Conservation (phyloP, 345 rosid genomes). For the Noccaea bulbosa region DNA sequence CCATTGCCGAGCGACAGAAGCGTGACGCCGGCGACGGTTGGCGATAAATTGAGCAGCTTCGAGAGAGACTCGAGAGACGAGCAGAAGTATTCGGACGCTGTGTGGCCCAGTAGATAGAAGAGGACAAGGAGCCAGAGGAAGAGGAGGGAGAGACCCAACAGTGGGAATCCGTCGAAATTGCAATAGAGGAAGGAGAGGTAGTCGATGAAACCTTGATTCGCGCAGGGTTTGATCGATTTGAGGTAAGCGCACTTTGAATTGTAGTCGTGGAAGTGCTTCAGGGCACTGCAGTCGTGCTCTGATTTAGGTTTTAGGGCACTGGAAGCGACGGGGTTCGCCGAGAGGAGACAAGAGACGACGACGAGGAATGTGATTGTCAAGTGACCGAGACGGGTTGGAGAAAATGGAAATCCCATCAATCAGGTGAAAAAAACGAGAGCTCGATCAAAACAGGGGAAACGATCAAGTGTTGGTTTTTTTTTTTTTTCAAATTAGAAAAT, state of each 20-base stretch:
- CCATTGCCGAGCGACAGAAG: constrained; percentile 87
- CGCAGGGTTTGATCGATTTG: constrained; percentile 58
- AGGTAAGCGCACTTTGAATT: constrained; percentile 66
- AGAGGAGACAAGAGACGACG: constrained; percentile 47
- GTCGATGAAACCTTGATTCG: constrained; percentile 76
- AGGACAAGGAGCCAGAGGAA: constrained; percentile 73
- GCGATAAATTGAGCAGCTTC: constrained; percentile 74
- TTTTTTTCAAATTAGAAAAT: neutral
- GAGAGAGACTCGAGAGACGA: constrained; percentile 75
- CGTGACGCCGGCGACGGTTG: constrained; percentile 85
- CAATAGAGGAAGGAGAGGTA: constrained; percentile 82
- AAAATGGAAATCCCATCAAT: constrained; percentile 43
- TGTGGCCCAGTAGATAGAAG: constrained; percentile 80
- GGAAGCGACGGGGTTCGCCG: constrained; percentile 37
- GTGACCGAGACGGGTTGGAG: constrained; percentile 38
- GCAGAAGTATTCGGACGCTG: constrained; percentile 85
- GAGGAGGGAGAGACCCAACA: constrained; percentile 56
- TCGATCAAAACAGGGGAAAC: constrained; percentile 21
- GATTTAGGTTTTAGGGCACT: constrained; percentile 34
- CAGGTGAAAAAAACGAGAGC: constrained; percentile 18
- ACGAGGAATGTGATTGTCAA: constrained; percentile 50
- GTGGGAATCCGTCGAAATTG: constrained; percentile 53
- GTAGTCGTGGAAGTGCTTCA: constrained; percentile 48
- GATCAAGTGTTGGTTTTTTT: constrained; percentile 8
- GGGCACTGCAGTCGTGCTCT: constrained; percentile 40